Percentiles rank a stretch among this genome's conserved stretches.
Evolutionary conservation across 495 filamentous ascomycete genomes (phyloP).

Genomic region (Aspergillus hancockii): DNA sequence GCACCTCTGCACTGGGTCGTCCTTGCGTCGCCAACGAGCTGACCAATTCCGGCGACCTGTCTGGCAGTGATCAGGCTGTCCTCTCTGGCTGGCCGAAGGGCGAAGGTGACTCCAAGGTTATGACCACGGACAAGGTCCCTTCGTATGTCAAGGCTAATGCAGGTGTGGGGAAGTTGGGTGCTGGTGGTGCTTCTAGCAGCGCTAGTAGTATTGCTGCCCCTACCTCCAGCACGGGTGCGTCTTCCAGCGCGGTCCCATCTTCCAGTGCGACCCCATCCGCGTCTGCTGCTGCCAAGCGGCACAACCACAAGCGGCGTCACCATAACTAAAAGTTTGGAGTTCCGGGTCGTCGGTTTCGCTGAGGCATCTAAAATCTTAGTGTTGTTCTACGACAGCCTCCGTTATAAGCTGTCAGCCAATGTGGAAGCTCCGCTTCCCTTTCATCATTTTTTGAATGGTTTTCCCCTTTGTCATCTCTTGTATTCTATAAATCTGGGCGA

Average conservation of each 20-base stretch:
- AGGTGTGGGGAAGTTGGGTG: slow-evolving; percentile 31
- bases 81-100: slow-evolving; percentile 27
- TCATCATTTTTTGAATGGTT: no score
- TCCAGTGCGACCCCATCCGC: slow-evolving; percentile 7
- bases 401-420: no score
- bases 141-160: slow-evolving; percentile 30
- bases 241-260: slow-evolving; percentile 4
- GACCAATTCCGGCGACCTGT: slow-evolving; percentile 22
- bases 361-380: neutral
- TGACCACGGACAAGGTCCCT: slow-evolving; percentile 22
- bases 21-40: slow-evolving; percentile 30
- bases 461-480: neutral
- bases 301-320: neutral
- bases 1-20: slow-evolving; percentile 30
- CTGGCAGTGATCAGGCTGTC: slow-evolving; percentile 26
- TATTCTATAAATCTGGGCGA: neutral
- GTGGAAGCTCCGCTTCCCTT: no score
- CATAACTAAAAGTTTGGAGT: neutral
- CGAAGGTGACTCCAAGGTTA: slow-evolving; percentile 22
- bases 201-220: slow-evolving; percentile 9
- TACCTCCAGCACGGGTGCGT: slow-evolving; percentile 2
- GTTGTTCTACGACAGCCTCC: no score
- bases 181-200: slow-evolving; percentile 7
- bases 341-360: neutral
- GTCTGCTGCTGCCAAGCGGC: slow-evolving; percentile 4